These are phyloP conservation scores for Aschersonia sp. DNA, from an alignment of 2,329 filamentous ascomycete species.

Conservation along the genomic window DNA sequence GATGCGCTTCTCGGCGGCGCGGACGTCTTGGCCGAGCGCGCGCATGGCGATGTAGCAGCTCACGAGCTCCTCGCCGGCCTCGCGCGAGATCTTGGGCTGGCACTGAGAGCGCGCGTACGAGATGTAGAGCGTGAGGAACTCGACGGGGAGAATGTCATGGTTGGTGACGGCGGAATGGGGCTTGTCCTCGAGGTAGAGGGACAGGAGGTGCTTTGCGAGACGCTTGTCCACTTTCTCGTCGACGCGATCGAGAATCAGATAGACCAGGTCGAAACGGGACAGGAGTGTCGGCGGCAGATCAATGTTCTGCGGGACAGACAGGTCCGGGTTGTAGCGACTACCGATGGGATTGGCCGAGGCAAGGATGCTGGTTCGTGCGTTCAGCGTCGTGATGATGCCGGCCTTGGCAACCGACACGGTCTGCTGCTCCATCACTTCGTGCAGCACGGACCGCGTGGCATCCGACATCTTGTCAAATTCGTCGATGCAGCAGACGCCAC, in stretches of 20 bases:
- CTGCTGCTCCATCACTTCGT: slow-evolving; percentile 83
- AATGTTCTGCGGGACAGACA: slow-evolving; percentile 95
- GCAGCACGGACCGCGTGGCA: slow-evolving; percentile 61
- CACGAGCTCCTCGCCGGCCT: slow-evolving; percentile 72
- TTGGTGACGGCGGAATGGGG: slow-evolving; percentile 66
- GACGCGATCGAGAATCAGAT: slow-evolving; percentile 85
- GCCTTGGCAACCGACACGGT: slow-evolving; percentile 79
- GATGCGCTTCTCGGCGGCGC: slow-evolving; percentile 84
- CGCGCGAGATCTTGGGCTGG: slow-evolving; percentile 66
- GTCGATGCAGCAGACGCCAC: slow-evolving; percentile 73
- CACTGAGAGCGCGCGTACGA: slow-evolving; percentile 83
- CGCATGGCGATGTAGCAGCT: slow-evolving; percentile 89
- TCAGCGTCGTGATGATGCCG: slow-evolving; percentile 91
- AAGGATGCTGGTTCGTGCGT: slow-evolving; percentile 87
- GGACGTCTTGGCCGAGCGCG: slow-evolving; percentile 75
- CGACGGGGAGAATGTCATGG: slow-evolving; percentile 75
- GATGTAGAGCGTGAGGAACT: slow-evolving; percentile 93
- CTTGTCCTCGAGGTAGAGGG: slow-evolving; percentile 91
- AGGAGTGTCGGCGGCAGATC: slow-evolving; percentile 89
- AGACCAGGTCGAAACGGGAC: slow-evolving; percentile 92
- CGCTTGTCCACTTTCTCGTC: slow-evolving; percentile 83
- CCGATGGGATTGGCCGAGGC: slow-evolving; percentile 97
- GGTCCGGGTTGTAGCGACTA: slow-evolving; percentile 90
- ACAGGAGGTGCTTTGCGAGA: slow-evolving; percentile 80
- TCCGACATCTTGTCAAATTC: slow-evolving; percentile 84